Evolutionary conservation across 1,284 basidiomycete species (phyloP).

Genomic region (Sporisorium reilianum): DNA sequence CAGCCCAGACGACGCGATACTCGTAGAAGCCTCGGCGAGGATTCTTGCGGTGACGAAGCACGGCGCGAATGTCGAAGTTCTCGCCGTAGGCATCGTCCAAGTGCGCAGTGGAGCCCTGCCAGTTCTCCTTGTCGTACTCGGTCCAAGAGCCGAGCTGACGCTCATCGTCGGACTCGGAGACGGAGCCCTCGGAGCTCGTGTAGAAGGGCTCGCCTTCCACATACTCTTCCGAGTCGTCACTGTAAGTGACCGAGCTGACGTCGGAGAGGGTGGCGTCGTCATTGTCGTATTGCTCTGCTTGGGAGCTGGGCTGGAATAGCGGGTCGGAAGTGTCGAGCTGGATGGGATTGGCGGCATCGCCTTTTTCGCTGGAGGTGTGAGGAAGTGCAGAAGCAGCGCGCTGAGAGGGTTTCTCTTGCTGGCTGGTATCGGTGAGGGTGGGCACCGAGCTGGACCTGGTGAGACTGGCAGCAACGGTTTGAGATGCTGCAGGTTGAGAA

Average conservation of each 20-base stretch:
- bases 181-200: conserved; percentile 49
- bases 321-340: conserved; percentile 14
- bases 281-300: not conserved
- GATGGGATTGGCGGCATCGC: conserved; percentile 12
- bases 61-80: conserved; percentile 28
- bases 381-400: conserved; percentile 15
- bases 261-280: conserved; percentile 19
- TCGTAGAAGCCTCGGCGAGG: conserved; percentile 38
- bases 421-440: conserved; percentile 3
- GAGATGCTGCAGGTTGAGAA: not conserved
- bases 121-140: conserved; percentile 26
- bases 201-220: conserved; percentile 21
- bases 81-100: conserved; percentile 39
- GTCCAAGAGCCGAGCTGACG: conserved; percentile 35
- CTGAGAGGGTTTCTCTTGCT: conserved; percentile 1
- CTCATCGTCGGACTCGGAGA: conserved; percentile 37
- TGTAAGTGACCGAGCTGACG: conserved; percentile 25
- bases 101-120: conserved; percentile 35
- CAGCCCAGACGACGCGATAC: conserved; percentile 41
- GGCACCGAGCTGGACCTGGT: conserved; percentile 22
- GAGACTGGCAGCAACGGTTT: not conserved
- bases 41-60: conserved; percentile 40
- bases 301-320: conserved; percentile 6
- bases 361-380: not conserved
- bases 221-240: conserved; percentile 29